Percentiles rank a stretch among this genome's conserved stretches.
Conservation (phyloP, 345 rosid genomes). For the Garcia nutans region DNA sequence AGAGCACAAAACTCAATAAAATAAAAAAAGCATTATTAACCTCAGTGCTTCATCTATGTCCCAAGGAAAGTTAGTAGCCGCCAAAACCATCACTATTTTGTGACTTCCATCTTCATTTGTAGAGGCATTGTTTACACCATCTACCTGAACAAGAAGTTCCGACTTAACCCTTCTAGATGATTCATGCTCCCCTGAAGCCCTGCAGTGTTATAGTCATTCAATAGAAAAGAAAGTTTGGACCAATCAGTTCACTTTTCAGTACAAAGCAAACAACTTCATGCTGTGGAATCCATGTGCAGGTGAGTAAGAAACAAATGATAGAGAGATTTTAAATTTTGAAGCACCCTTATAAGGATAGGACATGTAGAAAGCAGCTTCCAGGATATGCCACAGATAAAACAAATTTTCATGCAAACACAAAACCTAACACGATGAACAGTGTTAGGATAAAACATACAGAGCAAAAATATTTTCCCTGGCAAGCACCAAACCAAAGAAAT, state of each 20-base stretch:
- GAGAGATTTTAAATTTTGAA: neutral
- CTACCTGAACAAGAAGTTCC: slow-evolving; percentile 99
- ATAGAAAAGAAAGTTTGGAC: neutral
- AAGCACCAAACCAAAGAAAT: neutral
- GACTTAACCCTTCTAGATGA: slow-evolving; percentile 99
- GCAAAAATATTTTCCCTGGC: neutral
- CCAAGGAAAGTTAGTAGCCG: slow-evolving; percentile 99
- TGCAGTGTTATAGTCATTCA: slow-evolving; percentile 27
- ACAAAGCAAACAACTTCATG: neutral
- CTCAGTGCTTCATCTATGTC: slow-evolving; percentile 99
- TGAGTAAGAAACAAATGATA: neutral
- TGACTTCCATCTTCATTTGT: slow-evolving; percentile 94
- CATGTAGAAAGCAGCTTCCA: neutral
- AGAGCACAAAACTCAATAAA: neutral
- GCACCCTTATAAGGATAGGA: neutral
- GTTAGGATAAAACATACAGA: neutral
- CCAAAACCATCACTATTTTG: slow-evolving; percentile 97
- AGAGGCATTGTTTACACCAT: slow-evolving; percentile 90
- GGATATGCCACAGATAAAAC: neutral
- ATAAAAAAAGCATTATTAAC: slow-evolving; percentile 32
- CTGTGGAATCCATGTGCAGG: neutral
- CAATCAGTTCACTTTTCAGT: neutral
- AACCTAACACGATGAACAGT: neutral
- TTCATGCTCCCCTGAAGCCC: slow-evolving; percentile 98
- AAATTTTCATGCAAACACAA: neutral